Evolutionary conservation across 2,329 filamentous ascomycete genomes (phyloP).

Genomic region (Talaromyces rugulosus): DNA sequence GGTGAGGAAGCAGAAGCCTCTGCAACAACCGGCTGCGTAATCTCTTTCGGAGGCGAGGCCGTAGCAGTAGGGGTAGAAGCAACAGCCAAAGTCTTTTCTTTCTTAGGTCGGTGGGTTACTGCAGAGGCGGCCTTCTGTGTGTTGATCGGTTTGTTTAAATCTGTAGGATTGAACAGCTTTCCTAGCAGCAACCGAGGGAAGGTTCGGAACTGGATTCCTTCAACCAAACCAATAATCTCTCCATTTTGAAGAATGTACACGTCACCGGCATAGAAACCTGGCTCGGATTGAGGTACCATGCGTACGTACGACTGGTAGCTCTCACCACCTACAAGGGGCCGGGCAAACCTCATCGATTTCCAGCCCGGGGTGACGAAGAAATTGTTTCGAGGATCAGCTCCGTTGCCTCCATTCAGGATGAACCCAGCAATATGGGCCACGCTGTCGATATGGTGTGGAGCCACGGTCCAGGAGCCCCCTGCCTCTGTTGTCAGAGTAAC

Average conservation of each 20-base stretch:
- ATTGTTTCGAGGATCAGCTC: constrained; percentile 21
- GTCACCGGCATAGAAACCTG: constrained; percentile 20
- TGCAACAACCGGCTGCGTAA: not conserved
- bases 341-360: constrained; percentile 21
- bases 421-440: constrained; percentile 34
- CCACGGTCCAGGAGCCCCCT: not conserved
- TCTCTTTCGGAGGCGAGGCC: not conserved
- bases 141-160: not conserved
- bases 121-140: not conserved
- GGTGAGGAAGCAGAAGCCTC: not conserved
- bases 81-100: not conserved
- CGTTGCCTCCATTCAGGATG: constrained; percentile 32
- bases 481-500: not conserved
- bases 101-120: not conserved
- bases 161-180: not conserved
- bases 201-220: constrained; percentile 12
- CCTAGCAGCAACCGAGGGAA: constrained; percentile 12
- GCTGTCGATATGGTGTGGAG: constrained; percentile 33
- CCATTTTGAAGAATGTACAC: constrained; percentile 24
- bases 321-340: constrained; percentile 17
- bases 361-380: constrained; percentile 36
- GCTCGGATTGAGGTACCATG: constrained; percentile 26
- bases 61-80: not conserved
- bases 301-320: constrained; percentile 26
- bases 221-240: constrained; percentile 5